Evolutionary conservation across 805 yeast species (phyloP).

Genomic region (Wickerhamomyces mucosus): DNA sequence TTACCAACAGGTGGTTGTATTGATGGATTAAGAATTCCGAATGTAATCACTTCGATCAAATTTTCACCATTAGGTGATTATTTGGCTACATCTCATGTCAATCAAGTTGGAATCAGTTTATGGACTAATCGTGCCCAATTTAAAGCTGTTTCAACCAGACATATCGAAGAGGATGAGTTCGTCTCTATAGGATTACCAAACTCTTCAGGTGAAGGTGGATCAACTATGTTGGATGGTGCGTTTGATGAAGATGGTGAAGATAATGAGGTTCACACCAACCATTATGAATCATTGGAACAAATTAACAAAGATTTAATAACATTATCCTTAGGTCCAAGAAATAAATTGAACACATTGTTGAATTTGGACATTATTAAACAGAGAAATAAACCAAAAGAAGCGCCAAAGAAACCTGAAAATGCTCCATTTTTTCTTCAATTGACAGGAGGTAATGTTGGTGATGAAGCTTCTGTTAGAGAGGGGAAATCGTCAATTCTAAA

Average conservation of each 20-base stretch:
- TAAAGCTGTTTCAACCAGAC: slow-evolving; percentile 63
- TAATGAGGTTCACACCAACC: slow-evolving; percentile 21
- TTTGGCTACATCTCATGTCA: slow-evolving; percentile 86
- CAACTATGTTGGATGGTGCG: slow-evolving; percentile 35
- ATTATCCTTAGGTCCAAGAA: slow-evolving; percentile 66
- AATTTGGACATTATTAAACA: slow-evolving; percentile 77
- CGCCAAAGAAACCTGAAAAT: slow-evolving; percentile 74
- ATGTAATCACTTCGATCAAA: slow-evolving; percentile 72
- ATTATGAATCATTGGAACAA: slow-evolving; percentile 50
- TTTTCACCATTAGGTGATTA: slow-evolving; percentile 85
- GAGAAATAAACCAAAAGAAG: slow-evolving; percentile 85
- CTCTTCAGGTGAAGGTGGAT: slow-evolving; percentile 69
- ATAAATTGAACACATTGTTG: slow-evolving; percentile 66
- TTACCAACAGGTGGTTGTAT: slow-evolving; percentile 95
- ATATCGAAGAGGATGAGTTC: slow-evolving; percentile 69
- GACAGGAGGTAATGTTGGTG: slow-evolving; percentile 60
- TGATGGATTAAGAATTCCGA: slow-evolving; percentile 74
- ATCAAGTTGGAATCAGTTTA: slow-evolving; percentile 78
- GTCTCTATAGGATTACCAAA: slow-evolving; percentile 57
- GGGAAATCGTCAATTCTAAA: slow-evolving; percentile 17
- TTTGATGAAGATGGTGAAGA: slow-evolving; percentile 21
- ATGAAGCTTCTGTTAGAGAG: slow-evolving; percentile 42
- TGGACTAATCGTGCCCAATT: slow-evolving; percentile 93
- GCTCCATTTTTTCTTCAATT: slow-evolving; percentile 75
- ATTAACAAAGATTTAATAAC: slow-evolving; percentile 57